phyloP scores from a whole-genome alignment of 805 yeast genomes.

The Candida krabiensis region DNA sequence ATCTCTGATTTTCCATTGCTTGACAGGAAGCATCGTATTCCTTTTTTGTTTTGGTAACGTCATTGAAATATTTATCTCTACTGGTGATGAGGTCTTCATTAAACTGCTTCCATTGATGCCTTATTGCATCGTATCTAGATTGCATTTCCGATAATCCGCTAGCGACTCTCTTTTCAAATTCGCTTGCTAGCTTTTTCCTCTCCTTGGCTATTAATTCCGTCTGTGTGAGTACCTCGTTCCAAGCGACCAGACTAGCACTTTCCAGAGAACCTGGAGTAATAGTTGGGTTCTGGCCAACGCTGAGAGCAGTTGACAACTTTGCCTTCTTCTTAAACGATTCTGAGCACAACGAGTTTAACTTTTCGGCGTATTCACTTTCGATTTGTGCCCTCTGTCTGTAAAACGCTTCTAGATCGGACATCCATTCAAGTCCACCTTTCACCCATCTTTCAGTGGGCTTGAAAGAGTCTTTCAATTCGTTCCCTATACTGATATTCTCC shows the following conservation, averaged over 20 bases:
- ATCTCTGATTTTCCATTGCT: conserved; percentile 75
- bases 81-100: conserved; percentile 56
- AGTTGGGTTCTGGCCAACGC: conserved; percentile 90
- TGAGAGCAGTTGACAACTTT: conserved; percentile 58
- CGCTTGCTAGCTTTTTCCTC: conserved; percentile 55
- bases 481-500: conserved; percentile 51
- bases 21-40: conserved; percentile 81
- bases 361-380: conserved; percentile 80
- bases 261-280: conserved; percentile 95
- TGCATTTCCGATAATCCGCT: conserved; percentile 59
- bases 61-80: conserved; percentile 50
- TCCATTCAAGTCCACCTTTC: conserved; percentile 67
- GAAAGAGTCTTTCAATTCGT: conserved; percentile 78
- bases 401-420: conserved; percentile 76
- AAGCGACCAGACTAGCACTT: conserved; percentile 79
- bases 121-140: conserved; percentile 50
- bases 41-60: conserved; percentile 64
- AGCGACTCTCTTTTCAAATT: conserved; percentile 58
- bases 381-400: conserved; percentile 79
- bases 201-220: conserved; percentile 79
- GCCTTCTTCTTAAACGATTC: conserved; percentile 79
- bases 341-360: conserved; percentile 59
- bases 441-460: conserved; percentile 81
- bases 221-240: conserved; percentile 85
- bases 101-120: conserved; percentile 56